phyloP scores from a whole-genome alignment of 2,329 filamentous ascomycete genomes.

The Elsinoe fawcettii region DNA sequence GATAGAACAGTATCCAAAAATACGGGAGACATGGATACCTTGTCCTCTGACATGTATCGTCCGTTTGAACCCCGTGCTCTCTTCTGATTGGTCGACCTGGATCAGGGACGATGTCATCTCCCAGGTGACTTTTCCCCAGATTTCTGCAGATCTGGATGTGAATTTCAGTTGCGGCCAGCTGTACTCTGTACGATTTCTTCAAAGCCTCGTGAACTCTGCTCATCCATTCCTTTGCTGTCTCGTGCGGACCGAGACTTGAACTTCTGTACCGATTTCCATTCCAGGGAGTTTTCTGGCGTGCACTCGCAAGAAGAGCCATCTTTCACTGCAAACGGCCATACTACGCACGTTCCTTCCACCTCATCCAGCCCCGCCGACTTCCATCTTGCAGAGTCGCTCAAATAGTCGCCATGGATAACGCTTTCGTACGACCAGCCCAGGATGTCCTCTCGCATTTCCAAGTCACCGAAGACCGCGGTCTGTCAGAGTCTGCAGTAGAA shows the following conservation, averaged over 20 bases:
- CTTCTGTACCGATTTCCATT: not conserved
- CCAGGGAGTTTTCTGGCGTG: not conserved
- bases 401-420: constrained; percentile 29
- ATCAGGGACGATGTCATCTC: constrained; percentile 9
- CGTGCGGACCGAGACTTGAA: not conserved
- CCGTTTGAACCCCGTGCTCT: not conserved
- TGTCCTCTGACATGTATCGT: not conserved
- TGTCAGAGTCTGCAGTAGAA: constrained; percentile 27
- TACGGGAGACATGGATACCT: not conserved
- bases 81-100: not conserved
- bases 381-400: not conserved
- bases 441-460: constrained; percentile 32
- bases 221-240: not conserved
- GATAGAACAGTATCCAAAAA: not conserved
- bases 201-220: not conserved
- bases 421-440: constrained; percentile 28
- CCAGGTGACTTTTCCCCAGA: constrained; percentile 7
- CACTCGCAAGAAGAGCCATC: not conserved
- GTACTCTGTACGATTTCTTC: not conserved
- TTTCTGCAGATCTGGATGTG: not conserved
- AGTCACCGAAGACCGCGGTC: constrained; percentile 28
- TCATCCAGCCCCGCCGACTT: not conserved
- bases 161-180: constrained; percentile 13
- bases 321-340: not conserved
- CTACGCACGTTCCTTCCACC: not conserved